Percentiles rank a stretch among this genome's conserved stretches.
These are phyloP conservation scores for Colletotrichum sp. DNA, from an alignment of 2,329 filamentous ascomycete genomes.

Conservation along the genomic window DNA sequence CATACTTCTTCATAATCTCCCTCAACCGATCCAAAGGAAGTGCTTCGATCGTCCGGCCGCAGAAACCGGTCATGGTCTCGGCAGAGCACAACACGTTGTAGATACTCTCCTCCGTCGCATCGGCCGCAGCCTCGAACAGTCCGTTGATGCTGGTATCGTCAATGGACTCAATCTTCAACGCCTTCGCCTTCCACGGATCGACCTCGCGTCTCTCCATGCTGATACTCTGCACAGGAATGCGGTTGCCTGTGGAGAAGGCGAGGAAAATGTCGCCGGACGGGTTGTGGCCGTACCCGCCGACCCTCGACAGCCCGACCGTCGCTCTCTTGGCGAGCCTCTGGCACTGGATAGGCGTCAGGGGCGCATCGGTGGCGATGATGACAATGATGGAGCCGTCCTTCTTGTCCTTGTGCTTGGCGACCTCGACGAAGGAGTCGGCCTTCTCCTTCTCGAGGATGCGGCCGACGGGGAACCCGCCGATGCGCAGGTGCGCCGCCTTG, in stretches of 20 bases:
- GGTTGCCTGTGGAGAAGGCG: slow-evolving; percentile 67
- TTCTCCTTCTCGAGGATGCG: slow-evolving; percentile 54
- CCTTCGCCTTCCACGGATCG: slow-evolving; percentile 43
- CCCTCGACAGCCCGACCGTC: slow-evolving; percentile 63
- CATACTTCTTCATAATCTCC: slow-evolving; percentile 47
- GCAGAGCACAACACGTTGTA: slow-evolving; percentile 68
- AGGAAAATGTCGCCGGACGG: slow-evolving; percentile 71
- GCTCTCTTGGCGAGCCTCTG: slow-evolving; percentile 64
- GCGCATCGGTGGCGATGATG: slow-evolving; percentile 64
- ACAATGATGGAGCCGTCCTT: slow-evolving; percentile 68
- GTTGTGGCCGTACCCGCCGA: slow-evolving; percentile 66
- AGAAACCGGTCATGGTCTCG: slow-evolving; percentile 60
- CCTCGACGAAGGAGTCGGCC: slow-evolving; percentile 30
- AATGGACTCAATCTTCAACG: slow-evolving; percentile 47
- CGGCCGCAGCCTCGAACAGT: slow-evolving; percentile 65
- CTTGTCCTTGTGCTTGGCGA: slow-evolving; percentile 43
- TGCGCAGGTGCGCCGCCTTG: slow-evolving; percentile 56
- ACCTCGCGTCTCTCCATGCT: slow-evolving; percentile 31
- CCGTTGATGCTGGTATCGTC: slow-evolving; percentile 66
- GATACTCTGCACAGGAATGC: slow-evolving; percentile 49
- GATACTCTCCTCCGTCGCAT: slow-evolving; percentile 70
- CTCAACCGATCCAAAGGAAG: slow-evolving; percentile 51
- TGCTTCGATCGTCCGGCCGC: slow-evolving; percentile 53
- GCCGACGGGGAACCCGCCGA: slow-evolving; percentile 67
- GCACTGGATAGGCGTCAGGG: slow-evolving; percentile 61